phyloP scores from a whole-genome alignment of 2,329 filamentous ascomycete species.

The Ilyonectria destructans region DNA sequence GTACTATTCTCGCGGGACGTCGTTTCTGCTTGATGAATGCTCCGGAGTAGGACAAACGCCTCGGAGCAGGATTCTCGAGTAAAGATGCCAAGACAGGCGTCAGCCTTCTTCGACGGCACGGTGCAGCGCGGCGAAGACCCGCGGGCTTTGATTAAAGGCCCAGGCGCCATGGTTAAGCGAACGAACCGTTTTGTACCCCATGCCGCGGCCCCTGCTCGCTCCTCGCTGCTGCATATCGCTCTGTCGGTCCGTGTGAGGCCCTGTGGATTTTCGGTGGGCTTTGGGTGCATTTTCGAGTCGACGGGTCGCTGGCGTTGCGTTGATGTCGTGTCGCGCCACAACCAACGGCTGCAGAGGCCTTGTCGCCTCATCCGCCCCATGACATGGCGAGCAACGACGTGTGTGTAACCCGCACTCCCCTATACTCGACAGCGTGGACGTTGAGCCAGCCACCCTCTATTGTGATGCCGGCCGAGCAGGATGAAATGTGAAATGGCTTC shows the following conservation, averaged over 20 bases:
- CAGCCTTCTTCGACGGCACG: constrained; percentile 8
- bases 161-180: constrained; percentile 22
- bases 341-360: constrained; percentile 19
- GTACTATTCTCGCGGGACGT: background rate
- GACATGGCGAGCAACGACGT: constrained; percentile 24
- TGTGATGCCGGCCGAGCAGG: background rate
- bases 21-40: constrained; percentile 17
- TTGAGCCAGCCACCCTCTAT: background rate
- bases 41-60: background rate
- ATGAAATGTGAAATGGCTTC: background rate
- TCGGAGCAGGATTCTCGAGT: background rate
- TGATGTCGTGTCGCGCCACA: constrained; percentile 30
- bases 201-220: background rate
- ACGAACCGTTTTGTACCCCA: constrained; percentile 26
- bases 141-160: constrained; percentile 30
- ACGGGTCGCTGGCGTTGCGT: background rate
- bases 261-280: constrained; percentile 13
- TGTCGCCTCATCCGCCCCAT: constrained; percentile 16
- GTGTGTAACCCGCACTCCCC: constrained; percentile 3
- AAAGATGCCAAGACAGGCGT: background rate
- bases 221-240: background rate
- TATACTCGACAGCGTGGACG: constrained; percentile 1
- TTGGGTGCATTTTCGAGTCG: background rate
- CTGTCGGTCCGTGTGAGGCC: background rate
- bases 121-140: background rate